Base-by-base conservation (phyloP, 768 basidiomycete genomes). In the Kwoniella newhampshirensis region DNA sequence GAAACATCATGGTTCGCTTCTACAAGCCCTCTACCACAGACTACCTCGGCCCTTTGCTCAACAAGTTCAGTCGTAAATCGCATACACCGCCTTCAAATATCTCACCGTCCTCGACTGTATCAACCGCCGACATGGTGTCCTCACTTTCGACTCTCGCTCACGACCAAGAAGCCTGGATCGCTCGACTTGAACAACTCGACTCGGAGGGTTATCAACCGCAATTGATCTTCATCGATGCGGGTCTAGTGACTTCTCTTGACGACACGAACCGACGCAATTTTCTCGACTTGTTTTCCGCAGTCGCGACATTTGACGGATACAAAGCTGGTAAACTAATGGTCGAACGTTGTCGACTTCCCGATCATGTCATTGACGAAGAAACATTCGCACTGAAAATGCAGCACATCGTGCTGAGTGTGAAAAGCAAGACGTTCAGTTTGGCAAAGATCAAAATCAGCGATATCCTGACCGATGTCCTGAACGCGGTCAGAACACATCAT, bases 371-470 rank as follows among this genome's bases (percentile, higher is more conserved):
- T 56, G 91, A 99, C 64, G 82, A 87, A 2, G 93, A 98, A 79
- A 94, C 88, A 3, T 99, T 98, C 73, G 93, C 94, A 25, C 81
- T 99, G 50, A 93, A 91, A 80, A 96, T 98, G 85, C 96, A 99
- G 74, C 89, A 97, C 71, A 83, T 98, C 54, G 88, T 97, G 13
- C 81, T 98, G 28, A 84, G 82, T 70, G 88, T 99, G 66, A 98
- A 98, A 78, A 86, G 88, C 66, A 94, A 91, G 78, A 98, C 96
- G 2, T 99, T 99, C 79, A 90, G 89, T 23, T 84, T 99, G 4
- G 92, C 90, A n/a, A 86, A 91, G 75, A 91, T 99, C 78, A 91
- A 89, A 75, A 96, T 99, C 53, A 87, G 89, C 26, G 93, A 98
- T 75, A 84, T 99, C 59, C 79, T 98, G 27, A 88, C 84, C 3